Base-by-base conservation (phyloP, 768 basidiomycete species). In the Rhizopogon roseolus region DNA sequence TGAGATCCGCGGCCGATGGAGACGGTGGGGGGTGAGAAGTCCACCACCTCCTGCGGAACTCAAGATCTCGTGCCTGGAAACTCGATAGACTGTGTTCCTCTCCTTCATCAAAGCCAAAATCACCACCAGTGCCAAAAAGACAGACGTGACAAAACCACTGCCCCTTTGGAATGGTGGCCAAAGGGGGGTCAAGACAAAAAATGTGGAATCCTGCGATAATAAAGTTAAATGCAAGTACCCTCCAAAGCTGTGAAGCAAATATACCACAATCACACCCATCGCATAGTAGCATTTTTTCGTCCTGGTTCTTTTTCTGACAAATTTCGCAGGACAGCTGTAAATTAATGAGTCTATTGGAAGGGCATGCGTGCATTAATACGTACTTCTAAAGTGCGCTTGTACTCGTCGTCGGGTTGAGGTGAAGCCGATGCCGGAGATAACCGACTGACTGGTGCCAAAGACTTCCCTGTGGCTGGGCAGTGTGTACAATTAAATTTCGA, bases 41-140 rank as follows among this genome's bases (percentile, higher is more conserved):
- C 69, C 95, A 96, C 94, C 95, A 99, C 56, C 86, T 74, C 49
- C 84, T 79, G 55, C 93, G 83, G 71, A 99, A 99, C 61, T 90
- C 92, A 22, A 79, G 76, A 64, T 97, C 97, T 36, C 95, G 83
- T 42, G 88, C 89, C 62, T 94, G 93, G 71, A 98, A 98, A 63
- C 85, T 93, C 27, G 89, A 81, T 38, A 99, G 78, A 56, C 85
- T 84, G 68, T 99, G 97, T 60, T 98, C 96, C 70, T 98, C 88
- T 39, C 97, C 97, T 64, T 98, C 95, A 62, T 98, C 97, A 63
- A 98, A 99, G 29, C 97, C 97, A 62, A 91, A 99, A 71, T 98
- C 97, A 49, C 90, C 90, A 10, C 96, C 95, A 0, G 92, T 95
- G 38, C 85, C 88, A 39, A 93, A 80, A 19, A 99, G 76, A 66